A percentile compares a stretch with the other conserved stretches of the same genome.
phyloP scores from a whole-genome alignment of 2,329 filamentous ascomycete species.

The Cladophialophora chaetospira region DNA sequence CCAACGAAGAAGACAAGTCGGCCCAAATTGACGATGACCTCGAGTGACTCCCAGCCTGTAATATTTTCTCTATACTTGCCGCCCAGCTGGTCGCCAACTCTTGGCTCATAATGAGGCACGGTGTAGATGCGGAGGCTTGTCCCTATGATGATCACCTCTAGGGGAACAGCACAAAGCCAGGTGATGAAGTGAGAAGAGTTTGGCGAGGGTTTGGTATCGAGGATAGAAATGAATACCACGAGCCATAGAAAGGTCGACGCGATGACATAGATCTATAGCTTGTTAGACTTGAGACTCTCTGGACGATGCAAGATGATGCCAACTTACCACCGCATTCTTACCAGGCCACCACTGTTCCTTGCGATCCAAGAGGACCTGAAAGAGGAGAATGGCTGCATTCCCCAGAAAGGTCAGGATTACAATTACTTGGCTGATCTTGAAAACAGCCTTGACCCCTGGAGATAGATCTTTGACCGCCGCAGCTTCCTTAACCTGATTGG shows the following conservation, averaged over 20 bases:
- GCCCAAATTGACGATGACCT: conserved; percentile 60
- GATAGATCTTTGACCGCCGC: conserved; percentile 60
- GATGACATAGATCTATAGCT: conserved; percentile 73
- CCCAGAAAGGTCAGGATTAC: conserved; percentile 74
- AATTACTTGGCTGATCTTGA: conserved; percentile 72
- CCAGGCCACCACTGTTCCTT: conserved; percentile 79
- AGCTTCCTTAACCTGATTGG: conserved; percentile 51
- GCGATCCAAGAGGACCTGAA: conserved; percentile 69
- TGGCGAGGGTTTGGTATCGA: conserved; percentile 81
- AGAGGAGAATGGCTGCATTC: conserved; percentile 71
- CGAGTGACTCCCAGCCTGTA: conserved; percentile 46
- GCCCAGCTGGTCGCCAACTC: conserved; percentile 51
- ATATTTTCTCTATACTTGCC: conserved; percentile 45
- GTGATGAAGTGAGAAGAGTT: conserved; percentile 76
- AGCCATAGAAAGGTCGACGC: conserved; percentile 85
- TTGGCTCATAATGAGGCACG: conserved; percentile 65
- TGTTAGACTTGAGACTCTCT: conserved; percentile 22
- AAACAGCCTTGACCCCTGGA: conserved; percentile 67
- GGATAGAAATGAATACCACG: conserved; percentile 79
- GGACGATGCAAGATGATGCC: neutral
- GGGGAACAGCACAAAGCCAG: conserved; percentile 72
- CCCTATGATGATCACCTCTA: conserved; percentile 72
- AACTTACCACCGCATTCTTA: conserved; percentile 71
- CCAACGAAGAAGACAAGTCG: conserved; percentile 68
- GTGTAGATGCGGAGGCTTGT: conserved; percentile 70